Conservation (phyloP, 129 eudicot species). For the Saussurea involucrata region DNA sequence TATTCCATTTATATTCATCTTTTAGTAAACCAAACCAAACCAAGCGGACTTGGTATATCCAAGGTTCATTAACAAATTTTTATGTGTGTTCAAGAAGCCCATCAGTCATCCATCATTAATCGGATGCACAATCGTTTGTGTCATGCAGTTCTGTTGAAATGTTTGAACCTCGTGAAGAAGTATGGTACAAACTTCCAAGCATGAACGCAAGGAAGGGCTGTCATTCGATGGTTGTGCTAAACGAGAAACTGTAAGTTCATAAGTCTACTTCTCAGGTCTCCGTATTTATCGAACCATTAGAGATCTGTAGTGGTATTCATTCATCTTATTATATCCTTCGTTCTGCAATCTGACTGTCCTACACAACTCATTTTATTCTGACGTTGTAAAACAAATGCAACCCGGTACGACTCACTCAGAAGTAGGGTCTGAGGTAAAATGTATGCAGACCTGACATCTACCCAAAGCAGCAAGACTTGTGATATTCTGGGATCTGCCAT, state of each 20-base stretch:
- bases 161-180: constrained; percentile 73
- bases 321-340: not conserved
- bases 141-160: constrained; percentile 67
- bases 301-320: not conserved
- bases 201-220: constrained; percentile 67
- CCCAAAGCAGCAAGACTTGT: not conserved
- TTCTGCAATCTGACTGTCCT: not conserved
- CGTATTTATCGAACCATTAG: not conserved
- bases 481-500: not conserved
- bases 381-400: not conserved
- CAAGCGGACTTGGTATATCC: not conserved
- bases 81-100: not conserved
- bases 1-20: not conserved
- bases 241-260: constrained; percentile 66
- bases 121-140: not conserved
- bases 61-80: not conserved
- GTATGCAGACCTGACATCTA: not conserved
- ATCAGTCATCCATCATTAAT: not conserved
- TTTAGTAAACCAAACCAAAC: not conserved
- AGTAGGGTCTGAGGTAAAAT: not conserved
- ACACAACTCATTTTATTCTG: not conserved
- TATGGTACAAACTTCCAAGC: constrained; percentile 43
- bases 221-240: constrained; percentile 60
- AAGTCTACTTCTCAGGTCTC: not conserved
- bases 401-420: not conserved